Conservation (phyloP, 1,284 basidiomycete species). For the Trichosporon ovoides region DNA sequence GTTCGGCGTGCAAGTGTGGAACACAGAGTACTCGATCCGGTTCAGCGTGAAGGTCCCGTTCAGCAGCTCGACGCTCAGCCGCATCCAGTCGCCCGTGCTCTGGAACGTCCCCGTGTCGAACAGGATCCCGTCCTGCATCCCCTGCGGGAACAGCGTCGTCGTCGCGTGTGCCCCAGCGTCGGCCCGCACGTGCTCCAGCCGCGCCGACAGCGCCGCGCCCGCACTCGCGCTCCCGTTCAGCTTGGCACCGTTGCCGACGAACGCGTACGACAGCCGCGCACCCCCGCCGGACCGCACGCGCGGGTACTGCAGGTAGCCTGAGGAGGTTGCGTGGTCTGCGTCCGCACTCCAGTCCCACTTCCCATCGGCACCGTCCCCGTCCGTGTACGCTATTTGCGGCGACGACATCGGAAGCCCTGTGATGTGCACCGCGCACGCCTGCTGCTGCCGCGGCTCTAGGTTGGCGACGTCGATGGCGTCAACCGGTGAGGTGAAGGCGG, state of each 20-base stretch:
- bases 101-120: conserved; percentile 4
- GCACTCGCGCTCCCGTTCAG: neutral
- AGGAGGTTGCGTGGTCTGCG: neutral
- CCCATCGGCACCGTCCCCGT: neutral
- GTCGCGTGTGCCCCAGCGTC: conserved; percentile 2
- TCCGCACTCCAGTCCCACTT: neutral
- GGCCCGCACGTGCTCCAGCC: neutral
- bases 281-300: neutral
- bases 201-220: neutral
- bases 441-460: neutral
- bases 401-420: neutral
- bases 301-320: neutral
- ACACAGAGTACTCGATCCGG: neutral
- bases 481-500: too few species aligned
- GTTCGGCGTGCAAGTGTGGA: neutral
- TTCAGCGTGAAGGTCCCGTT: neutral
- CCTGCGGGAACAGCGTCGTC: neutral
- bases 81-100: conserved; percentile 1
- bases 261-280: neutral
- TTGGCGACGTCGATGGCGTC: neutral
- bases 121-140: neutral
- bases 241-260: conserved; percentile 1
- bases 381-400: neutral
- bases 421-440: neutral
- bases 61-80: neutral